Conservation (phyloP, 495 filamentous ascomycete genomes). For the Podospora pseudoanserina region DNA sequence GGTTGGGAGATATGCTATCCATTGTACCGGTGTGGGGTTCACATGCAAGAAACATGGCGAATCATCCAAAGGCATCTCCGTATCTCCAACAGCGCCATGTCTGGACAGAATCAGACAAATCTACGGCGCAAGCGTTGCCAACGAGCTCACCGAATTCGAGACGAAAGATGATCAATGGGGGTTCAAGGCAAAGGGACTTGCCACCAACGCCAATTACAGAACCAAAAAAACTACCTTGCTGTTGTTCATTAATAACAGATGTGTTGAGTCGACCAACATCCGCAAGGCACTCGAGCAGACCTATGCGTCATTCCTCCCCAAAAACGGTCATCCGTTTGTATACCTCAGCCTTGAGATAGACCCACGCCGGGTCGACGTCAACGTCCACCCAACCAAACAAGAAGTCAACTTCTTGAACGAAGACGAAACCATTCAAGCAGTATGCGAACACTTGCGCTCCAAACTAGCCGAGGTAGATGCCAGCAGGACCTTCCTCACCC, state of each 20-base stretch:
- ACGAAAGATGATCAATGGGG: conserved; percentile 72
- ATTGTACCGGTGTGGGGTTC: conserved; percentile 86
- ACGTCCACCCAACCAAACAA: conserved; percentile 95
- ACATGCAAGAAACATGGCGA: conserved; percentile 97
- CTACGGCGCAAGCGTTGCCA: conserved; percentile 80
- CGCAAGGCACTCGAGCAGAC: conserved; percentile 90
- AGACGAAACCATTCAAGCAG: conserved; percentile 88
- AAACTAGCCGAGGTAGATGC: conserved; percentile 87
- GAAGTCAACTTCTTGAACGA: conserved; percentile 99
- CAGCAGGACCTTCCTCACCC: conserved; percentile 90
- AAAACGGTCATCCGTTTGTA: conserved; percentile 89
- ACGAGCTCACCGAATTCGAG: conserved; percentile 78
- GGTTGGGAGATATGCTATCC: conserved; percentile 91
- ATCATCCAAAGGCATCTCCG: conserved; percentile 72
- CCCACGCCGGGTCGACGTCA: conserved; percentile 91
- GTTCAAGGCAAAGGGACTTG: conserved; percentile 75
- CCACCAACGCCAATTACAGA: conserved; percentile 93
- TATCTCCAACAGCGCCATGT: conserved; percentile 61
- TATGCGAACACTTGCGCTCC: conserved; percentile 75
- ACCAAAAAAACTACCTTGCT: conserved; percentile 86
- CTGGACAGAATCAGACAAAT: conserved; percentile 87
- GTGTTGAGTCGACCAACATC: conserved; percentile 88
- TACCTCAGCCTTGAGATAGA: conserved; percentile 94
- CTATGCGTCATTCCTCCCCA: conserved; percentile 86
- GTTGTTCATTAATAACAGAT: conserved; percentile 95